Conservation (phyloP, 2,329 filamentous ascomycete genomes). For the Daldinia eschscholtzii region DNA sequence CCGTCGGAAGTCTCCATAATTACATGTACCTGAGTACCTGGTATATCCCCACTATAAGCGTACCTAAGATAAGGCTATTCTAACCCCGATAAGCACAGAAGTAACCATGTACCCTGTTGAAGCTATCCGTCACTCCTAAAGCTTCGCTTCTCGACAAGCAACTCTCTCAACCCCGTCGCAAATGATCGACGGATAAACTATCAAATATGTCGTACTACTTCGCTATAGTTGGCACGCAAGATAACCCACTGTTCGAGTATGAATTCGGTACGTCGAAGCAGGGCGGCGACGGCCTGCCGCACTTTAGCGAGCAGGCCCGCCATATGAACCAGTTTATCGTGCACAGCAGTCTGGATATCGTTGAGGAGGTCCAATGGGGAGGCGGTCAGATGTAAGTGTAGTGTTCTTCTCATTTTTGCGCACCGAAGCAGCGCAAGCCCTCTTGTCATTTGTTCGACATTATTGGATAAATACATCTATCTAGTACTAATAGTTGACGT, state of each 20-base stretch:
- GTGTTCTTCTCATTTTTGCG: neutral
- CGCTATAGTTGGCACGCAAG: constrained; percentile 92
- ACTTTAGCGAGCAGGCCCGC: constrained; percentile 87
- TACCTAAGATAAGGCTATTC: neutral
- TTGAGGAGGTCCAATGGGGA: constrained; percentile 96
- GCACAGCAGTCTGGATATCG: constrained; percentile 92
- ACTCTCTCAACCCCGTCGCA: constrained; percentile 17
- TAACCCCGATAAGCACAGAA: neutral
- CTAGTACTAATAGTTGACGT: neutral
- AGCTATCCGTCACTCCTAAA: constrained; percentile 11
- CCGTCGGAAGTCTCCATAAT: neutral
- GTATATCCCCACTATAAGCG: constrained; percentile 4
- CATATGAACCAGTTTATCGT: constrained; percentile 98
- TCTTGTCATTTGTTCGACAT: neutral
- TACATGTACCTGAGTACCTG: constrained; percentile 9
- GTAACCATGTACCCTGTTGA: constrained; percentile 7
- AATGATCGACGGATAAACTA: constrained; percentile 46
- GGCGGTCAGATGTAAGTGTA: constrained; percentile 78
- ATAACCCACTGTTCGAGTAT: constrained; percentile 96
- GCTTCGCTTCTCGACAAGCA: neutral
- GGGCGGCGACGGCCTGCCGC: constrained; percentile 90
- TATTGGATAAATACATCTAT: neutral
- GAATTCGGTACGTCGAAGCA: constrained; percentile 98
- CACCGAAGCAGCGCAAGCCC: neutral
- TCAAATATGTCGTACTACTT: constrained; percentile 95